These are phyloP conservation scores for Colletotrichum sp. DNA, from an alignment of 2,329 filamentous ascomycete species.

Conservation along the genomic window DNA sequence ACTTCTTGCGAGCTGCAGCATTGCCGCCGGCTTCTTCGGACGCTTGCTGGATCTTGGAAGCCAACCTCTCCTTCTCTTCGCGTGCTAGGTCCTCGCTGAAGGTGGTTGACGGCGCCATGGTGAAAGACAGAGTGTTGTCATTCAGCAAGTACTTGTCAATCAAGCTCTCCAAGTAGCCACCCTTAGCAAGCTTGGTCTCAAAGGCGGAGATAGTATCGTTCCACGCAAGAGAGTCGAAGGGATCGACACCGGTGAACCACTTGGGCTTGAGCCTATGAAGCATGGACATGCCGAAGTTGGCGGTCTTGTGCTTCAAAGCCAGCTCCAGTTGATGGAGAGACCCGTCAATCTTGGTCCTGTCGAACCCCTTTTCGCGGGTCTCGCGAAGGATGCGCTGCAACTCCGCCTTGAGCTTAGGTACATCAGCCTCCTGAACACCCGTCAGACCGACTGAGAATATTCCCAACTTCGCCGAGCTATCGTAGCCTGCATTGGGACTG, in stretches of 20 bases:
- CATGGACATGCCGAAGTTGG: slow-evolving; percentile 90
- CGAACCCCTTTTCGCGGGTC: slow-evolving; percentile 78
- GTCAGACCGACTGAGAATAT: slow-evolving; percentile 92
- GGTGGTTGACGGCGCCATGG: slow-evolving; percentile 84
- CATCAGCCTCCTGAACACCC: slow-evolving; percentile 83
- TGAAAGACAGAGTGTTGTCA: slow-evolving; percentile 87
- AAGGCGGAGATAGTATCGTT: slow-evolving; percentile 87
- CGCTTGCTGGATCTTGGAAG: slow-evolving; percentile 74
- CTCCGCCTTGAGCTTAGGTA: slow-evolving; percentile 76
- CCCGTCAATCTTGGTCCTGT: slow-evolving; percentile 88
- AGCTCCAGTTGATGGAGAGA: slow-evolving; percentile 93
- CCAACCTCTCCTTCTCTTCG: slow-evolving; percentile 80
- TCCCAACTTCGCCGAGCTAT: slow-evolving; percentile 75
- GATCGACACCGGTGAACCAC: slow-evolving; percentile 96
- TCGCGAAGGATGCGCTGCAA: slow-evolving; percentile 76
- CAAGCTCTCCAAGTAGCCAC: slow-evolving; percentile 81
- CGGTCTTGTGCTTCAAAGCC: slow-evolving; percentile 94
- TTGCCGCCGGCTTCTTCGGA: slow-evolving; percentile 72
- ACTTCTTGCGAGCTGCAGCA: slow-evolving; percentile 71
- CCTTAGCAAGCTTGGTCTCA: slow-evolving; percentile 75
- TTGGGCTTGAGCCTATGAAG: slow-evolving; percentile 87
- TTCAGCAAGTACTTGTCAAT: slow-evolving; percentile 91
- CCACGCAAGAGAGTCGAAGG: slow-evolving; percentile 90
- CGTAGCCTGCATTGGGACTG: slow-evolving; percentile 93
- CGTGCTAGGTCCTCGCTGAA: slow-evolving; percentile 76